These are phyloP conservation scores for Erodium moschatum DNA, from an alignment of 441 rosid species.

Conservation along the genomic window DNA sequence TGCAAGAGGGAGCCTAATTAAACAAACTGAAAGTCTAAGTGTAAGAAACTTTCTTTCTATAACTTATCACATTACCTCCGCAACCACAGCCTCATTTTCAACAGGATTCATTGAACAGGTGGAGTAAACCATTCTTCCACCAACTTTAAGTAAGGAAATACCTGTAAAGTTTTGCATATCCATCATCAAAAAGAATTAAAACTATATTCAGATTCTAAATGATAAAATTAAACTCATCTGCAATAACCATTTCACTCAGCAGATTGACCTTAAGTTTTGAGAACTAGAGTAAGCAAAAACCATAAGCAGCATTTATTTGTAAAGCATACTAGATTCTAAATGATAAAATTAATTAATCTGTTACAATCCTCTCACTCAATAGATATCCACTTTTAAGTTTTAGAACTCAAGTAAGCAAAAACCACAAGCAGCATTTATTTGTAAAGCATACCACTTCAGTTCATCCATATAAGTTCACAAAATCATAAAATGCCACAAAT, in stretches of 20 bases:
- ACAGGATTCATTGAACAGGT: slow-evolving; percentile 97
- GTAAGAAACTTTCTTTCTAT: neutral
- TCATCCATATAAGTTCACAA: too few relatives aligned
- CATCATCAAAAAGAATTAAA: neutral
- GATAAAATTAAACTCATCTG: neutral
- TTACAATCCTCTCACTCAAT: too few relatives aligned
- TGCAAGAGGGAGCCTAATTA: neutral
- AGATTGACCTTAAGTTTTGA: too few relatives aligned
- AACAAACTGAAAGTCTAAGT: neutral
- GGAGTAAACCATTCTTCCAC: slow-evolving; percentile 95
- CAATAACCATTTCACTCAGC: neutral
- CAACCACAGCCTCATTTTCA: slow-evolving; percentile 93
- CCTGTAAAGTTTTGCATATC: slow-evolving; percentile 33
- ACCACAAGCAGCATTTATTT: too few relatives aligned
- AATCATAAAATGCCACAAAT: too few relatives aligned
- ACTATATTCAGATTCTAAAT: neutral
- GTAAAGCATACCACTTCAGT: neutral
- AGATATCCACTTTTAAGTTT: too few relatives aligned
- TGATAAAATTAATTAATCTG: too few relatives aligned
- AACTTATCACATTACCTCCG: slow-evolving; percentile 47
- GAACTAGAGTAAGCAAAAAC: neutral
- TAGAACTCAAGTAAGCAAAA: too few relatives aligned
- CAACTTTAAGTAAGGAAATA: slow-evolving; percentile 67
- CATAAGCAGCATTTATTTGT: neutral
- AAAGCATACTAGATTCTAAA: neutral